Evolutionary conservation across 2,329 filamentous ascomycete species (phyloP), one percentile per base, ranked within the genome.

Genomic region (Penicillium sp.): DNA sequence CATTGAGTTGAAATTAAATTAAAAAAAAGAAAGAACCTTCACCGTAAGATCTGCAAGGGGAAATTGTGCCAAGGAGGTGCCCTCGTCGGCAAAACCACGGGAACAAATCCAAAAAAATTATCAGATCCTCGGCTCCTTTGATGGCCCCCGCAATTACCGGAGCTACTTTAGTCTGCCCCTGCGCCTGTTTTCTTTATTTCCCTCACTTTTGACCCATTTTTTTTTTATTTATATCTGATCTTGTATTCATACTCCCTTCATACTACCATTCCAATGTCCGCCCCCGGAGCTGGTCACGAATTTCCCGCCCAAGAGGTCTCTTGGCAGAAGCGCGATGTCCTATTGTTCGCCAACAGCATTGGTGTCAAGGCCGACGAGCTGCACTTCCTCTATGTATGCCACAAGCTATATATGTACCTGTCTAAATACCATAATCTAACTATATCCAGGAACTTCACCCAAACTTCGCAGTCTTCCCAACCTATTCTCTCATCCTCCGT

Each of bases 311-410:
- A 85, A 69, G 83, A 88, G 70, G 90, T 96, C 11, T 84, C 87
- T 66, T 97, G 92, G 92, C 76, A 90, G 67, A 92, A 92, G 83
- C 86, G 92, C 63, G 92, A 97, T 80, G 85, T 87, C 35, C 81
- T 97, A 59, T 86, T 97, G 59, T 97, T 97, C 74, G 92, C 92
- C 66, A 88, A 89, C 75, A 93, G 88, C 77, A 93, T 97, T 72
- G 92, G 92, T 55, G 87, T 83, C 70, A 93, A 85, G 13, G 82
- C 83, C n/a, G 87, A 96, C 66, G 92, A 97, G 80, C 85, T 96
- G 69, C 91, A 96, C 72, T 96, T 93, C 72, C 86, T 96, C 77
- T 97, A 92, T 68, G 91, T 94, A 81, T 58, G 83, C 20, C 16
- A 70, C n/a, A 9, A 35, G 5, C 7, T 5, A 53, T 4, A 18